Evolutionary conservation across 768 basidiomycete genomes (phyloP).

Genomic region (Russula sp.): DNA sequence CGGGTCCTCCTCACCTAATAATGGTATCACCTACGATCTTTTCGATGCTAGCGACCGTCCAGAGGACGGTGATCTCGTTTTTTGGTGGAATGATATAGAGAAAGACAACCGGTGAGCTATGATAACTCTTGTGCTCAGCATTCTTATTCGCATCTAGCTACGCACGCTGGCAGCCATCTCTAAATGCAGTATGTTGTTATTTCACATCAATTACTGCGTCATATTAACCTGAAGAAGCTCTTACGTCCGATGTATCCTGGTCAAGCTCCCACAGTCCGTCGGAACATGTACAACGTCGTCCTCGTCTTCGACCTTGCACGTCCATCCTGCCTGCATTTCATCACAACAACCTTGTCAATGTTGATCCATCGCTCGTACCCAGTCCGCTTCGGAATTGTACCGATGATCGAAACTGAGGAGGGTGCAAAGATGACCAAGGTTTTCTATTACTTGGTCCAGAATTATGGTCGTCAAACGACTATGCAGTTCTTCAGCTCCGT

Average conservation of each 20-base stretch:
- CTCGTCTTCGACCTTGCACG: constrained; percentile 76
- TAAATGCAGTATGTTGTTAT: constrained; percentile 36
- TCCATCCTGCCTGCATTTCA: constrained; percentile 48
- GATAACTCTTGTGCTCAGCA: neutral
- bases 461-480: neutral
- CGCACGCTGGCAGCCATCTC: constrained; percentile 41
- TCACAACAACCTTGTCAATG: constrained; percentile 54
- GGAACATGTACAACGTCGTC: constrained; percentile 80
- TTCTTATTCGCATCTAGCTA: constrained; percentile 34
- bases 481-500: constrained; percentile 10
- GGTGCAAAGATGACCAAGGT: constrained; percentile 30
- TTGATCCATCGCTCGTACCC: constrained; percentile 71
- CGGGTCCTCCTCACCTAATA: constrained; percentile 41
- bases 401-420: constrained; percentile 49
- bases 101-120: constrained; percentile 59
- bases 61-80: constrained; percentile 67
- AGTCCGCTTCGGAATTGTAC: constrained; percentile 82
- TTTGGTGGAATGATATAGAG: constrained; percentile 91
- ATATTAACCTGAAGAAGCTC: constrained; percentile 39
- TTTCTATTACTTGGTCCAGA: constrained; percentile 27
- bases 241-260: constrained; percentile 76
- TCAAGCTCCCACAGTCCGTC: constrained; percentile 61
- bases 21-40: constrained; percentile 55
- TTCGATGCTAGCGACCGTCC: constrained; percentile 84
- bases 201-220: neutral